Percentiles rank a stretch among this genome's conserved stretches.
These are phyloP conservation scores for Diaporthe australafricana DNA, from an alignment of 2,329 filamentous ascomycete species.

Conservation along the genomic window DNA sequence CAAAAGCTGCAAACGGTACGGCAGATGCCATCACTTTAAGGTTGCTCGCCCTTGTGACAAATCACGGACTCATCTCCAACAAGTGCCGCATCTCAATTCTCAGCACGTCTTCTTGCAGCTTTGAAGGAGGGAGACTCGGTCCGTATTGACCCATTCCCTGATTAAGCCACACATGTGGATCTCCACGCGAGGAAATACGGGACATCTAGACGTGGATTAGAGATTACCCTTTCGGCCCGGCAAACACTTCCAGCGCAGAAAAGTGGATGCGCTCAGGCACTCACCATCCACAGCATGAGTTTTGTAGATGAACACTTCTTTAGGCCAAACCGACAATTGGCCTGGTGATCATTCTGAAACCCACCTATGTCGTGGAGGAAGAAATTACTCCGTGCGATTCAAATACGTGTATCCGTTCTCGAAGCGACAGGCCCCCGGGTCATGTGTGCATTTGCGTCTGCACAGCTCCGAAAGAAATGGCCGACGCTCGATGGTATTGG, in stretches of 20 bases:
- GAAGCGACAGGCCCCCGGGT: not conserved
- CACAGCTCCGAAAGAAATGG: not conserved
- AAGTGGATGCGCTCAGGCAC: not conserved
- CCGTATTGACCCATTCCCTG: not conserved
- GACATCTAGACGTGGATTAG: not conserved
- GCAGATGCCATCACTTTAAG: not conserved
- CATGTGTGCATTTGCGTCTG: conserved; percentile 4
- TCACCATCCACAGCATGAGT: not conserved
- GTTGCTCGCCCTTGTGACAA: not conserved
- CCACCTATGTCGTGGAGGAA: not conserved
- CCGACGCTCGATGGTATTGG: not conserved
- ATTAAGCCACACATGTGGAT: not conserved
- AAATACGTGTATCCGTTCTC: not conserved
- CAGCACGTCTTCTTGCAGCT: no score
- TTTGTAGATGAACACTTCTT: not conserved
- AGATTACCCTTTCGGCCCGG: conserved; percentile 5
- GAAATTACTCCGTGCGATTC: not conserved
- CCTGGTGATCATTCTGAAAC: conserved; percentile 1
- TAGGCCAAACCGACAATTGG: not conserved
- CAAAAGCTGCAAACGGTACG: no score
- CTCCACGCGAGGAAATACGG: not conserved
- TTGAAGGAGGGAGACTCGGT: not conserved
- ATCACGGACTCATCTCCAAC: no score
- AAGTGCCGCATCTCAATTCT: no score
- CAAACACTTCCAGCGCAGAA: not conserved